These are phyloP conservation scores for Xanthoceras sorbifolium DNA, from an alignment of 345 rosid genomes.

Conservation along the genomic window DNA sequence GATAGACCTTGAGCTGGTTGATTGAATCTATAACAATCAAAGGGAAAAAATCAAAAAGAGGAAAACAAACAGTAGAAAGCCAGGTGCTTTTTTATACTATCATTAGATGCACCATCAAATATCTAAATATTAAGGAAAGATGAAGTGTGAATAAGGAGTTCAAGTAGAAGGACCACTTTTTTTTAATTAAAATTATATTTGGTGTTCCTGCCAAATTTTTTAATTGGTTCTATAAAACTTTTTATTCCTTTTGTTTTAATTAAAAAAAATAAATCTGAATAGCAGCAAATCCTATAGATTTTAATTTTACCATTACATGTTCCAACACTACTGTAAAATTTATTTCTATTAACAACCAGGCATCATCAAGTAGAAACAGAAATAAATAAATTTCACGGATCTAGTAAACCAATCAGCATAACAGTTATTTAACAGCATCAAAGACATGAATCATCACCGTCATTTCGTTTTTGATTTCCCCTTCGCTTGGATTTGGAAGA, in stretches of 20 bases:
- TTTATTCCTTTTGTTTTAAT: not conserved
- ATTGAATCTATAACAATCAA: constrained; percentile 41
- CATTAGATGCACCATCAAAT: not conserved
- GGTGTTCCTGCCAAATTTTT: not conserved
- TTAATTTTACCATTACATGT: not conserved
- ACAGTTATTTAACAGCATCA: not conserved
- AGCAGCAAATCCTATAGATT: not conserved
- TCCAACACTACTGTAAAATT: not conserved
- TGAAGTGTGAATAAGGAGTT: not conserved
- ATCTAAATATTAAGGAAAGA: not conserved
- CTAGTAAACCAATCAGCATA: constrained; percentile 10
- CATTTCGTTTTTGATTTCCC: constrained; percentile 39
- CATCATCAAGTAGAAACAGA: not conserved
- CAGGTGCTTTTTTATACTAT: not conserved
- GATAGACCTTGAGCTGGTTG: constrained; percentile 54
- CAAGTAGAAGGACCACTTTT: not conserved
- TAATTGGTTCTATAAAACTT: not conserved
- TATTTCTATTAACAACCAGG: not conserved
- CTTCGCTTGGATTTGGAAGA: constrained; percentile 55
- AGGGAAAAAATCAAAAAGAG: not conserved
- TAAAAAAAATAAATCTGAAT: not conserved
- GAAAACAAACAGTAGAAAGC: not conserved
- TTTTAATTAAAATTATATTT: not conserved
- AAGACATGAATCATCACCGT: constrained; percentile 45
- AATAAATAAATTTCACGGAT: not conserved